Evolutionary conservation across 176 grass and related monocot species (phyloP).

Genomic region (Bonia amplexicaulis): DNA sequence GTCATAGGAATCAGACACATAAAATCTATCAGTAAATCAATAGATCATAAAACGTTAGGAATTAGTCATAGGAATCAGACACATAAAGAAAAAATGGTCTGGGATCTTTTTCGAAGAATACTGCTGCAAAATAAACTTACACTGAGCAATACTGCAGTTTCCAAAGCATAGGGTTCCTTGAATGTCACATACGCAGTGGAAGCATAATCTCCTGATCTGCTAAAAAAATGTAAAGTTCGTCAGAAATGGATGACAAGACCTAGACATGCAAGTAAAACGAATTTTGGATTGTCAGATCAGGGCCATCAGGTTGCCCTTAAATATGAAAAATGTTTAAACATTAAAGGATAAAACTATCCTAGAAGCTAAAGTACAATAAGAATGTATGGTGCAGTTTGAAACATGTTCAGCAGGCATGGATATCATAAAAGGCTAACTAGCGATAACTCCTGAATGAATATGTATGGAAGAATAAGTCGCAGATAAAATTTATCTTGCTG

Average conservation of each 20-base stretch:
- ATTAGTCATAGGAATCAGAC: background rate
- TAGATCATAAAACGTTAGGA: background rate
- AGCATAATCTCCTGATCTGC: slow-evolving; percentile 72
- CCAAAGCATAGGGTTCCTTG: slow-evolving; percentile 79
- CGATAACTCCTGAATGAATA: background rate
- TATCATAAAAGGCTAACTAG: background rate
- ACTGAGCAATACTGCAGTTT: slow-evolving; percentile 92
- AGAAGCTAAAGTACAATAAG: background rate
- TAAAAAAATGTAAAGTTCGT: background rate
- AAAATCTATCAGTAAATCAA: too few relatives aligned
- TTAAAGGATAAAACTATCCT: background rate
- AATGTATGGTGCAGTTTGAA: background rate
- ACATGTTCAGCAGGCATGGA: background rate
- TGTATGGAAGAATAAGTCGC: background rate
- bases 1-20: background rate
- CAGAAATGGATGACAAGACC: slow-evolving; percentile 22
- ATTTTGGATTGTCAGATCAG: background rate
- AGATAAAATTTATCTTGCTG: background rate
- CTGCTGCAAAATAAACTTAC: slow-evolving; percentile 44
- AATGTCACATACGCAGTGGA: slow-evolving; percentile 96
- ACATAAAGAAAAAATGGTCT: background rate
- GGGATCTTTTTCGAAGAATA: background rate
- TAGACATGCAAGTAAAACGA: background rate
- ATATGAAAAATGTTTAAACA: background rate
- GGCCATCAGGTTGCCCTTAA: background rate